These are phyloP conservation scores for Arctium minus DNA, from an alignment of 129 eudicot species.

Conservation along the genomic window DNA sequence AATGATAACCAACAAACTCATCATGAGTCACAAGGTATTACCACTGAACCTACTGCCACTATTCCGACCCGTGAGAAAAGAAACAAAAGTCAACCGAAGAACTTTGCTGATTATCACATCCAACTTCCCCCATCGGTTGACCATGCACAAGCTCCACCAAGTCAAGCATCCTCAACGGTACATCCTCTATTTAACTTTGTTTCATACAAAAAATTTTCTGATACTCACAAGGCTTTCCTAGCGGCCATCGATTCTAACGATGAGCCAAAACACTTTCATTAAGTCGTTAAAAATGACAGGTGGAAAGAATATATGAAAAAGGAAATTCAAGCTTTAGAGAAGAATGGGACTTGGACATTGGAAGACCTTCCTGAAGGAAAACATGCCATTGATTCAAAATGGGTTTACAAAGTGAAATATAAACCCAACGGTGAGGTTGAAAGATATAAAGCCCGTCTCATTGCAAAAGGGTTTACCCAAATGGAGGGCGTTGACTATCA, in stretches of 20 bases:
- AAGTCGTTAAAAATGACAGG: not conserved
- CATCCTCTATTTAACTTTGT: constrained; percentile 7
- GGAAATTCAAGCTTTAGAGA: too few relatives aligned
- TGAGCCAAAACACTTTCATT: not conserved
- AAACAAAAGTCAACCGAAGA: not conserved
- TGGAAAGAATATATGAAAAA: not conserved
- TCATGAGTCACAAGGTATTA: not conserved
- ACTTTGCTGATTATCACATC: not conserved
- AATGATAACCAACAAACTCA: not conserved
- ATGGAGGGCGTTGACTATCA: too few relatives aligned
- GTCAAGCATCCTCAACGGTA: not conserved
- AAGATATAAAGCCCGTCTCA: too few relatives aligned
- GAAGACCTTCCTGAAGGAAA: too few relatives aligned
- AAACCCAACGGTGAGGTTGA: too few relatives aligned
- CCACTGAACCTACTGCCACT: too few relatives aligned
- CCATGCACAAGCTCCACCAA: not conserved
- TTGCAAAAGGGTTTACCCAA: too few relatives aligned
- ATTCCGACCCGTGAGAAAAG: not conserved
- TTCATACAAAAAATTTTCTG: not conserved
- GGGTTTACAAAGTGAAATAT: too few relatives aligned
- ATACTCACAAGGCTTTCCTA: not conserved
- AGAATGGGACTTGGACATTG: too few relatives aligned
- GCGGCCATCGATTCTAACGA: not conserved
- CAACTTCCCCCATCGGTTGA: constrained; percentile 1
- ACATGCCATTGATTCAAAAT: too few relatives aligned